Base-by-base conservation (phyloP, 23 red algal species). In the Gracilariopsis chorda region DNA sequence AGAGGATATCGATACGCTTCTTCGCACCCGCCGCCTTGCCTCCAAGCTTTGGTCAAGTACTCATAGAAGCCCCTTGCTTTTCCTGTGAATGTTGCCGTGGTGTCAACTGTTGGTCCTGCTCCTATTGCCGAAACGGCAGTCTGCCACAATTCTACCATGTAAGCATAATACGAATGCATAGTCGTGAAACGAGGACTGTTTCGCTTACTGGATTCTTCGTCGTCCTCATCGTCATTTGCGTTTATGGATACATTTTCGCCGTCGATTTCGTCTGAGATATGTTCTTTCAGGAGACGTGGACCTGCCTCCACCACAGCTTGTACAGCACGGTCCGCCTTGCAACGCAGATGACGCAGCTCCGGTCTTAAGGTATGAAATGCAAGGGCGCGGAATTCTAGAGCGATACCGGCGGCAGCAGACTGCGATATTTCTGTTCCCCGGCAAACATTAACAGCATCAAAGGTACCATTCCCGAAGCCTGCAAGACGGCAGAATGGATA, bases 11-110 rank as follows among this genome's bases (percentile, higher is more conserved):
- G 77, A 42, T 82, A 77, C 16, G 78, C 58, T 20, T 77, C 49
- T 51, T 92, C 89, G 23, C 78, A 82, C 14, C 77, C 65, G 4
- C 89, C 89, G 23, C 90, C 81, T 39, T 94, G 92, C 43, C 83
- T 67, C 92, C 92, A 94, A 44, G 78, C 67, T 36, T 94, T 94
- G 5, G 84, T 65, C 27, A 94, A 58, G 70, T 94, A 94, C 65
- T 94, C 92, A 34, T 84, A 94, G 52, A 79, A 94, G 28, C 81
- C 83, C 36, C 77, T 74, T 41, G 80, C 92, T 20, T 55, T 39
- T 25, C 57, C 61, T 13, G 81, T 68, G 42, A 86, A 86, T 7
- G 82, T 86, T 10, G 58, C 29, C 30, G 62, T 86, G 1, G 58
- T 86, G 29, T 86, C 82, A 13, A 86, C 45, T 23, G 62, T 63